Conservation (phyloP, 1,284 basidiomycete species). For the Apiotrichum montevideense region DNA sequence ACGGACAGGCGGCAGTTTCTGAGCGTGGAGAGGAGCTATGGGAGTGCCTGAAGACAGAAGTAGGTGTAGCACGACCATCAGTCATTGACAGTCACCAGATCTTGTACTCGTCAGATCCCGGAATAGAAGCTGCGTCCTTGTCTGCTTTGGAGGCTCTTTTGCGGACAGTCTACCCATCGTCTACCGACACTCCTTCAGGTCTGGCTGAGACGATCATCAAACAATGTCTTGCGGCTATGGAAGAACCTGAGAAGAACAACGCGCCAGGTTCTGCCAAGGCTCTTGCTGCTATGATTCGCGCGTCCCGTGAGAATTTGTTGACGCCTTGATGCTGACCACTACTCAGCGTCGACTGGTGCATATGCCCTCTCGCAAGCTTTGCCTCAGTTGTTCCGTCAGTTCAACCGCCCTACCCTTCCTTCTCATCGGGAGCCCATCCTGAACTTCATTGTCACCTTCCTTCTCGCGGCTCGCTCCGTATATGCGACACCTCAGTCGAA, state of each 20-base stretch:
- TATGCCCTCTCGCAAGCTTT: slow-evolving; percentile 63
- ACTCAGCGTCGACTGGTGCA: slow-evolving; percentile 61
- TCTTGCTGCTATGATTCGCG: slow-evolving; percentile 65
- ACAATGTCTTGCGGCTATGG: slow-evolving; percentile 70
- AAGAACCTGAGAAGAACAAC: slow-evolving; percentile 85
- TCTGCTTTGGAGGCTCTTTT: slow-evolving; percentile 65
- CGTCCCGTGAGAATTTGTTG: slow-evolving; percentile 55
- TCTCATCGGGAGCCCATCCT: slow-evolving; percentile 68
- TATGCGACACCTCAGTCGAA: slow-evolving; percentile 27
- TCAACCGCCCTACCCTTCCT: slow-evolving; percentile 68
- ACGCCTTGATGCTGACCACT: too few relatives aligned
- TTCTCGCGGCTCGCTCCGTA: slow-evolving; percentile 40
- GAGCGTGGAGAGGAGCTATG: slow-evolving; percentile 69
- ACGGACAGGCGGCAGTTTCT: slow-evolving; percentile 60
- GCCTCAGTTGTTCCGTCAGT: slow-evolving; percentile 68
- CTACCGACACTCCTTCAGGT: slow-evolving; percentile 47
- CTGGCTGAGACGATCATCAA: slow-evolving; percentile 68
- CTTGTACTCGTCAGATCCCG: slow-evolving; percentile 75
- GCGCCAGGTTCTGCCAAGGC: slow-evolving; percentile 77
- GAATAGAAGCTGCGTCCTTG: slow-evolving; percentile 67
- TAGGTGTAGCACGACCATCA: slow-evolving; percentile 32
- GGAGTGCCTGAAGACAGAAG: slow-evolving; percentile 83
- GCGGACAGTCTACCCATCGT: slow-evolving; percentile 58
- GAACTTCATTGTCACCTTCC: slow-evolving; percentile 51
- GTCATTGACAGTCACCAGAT: slow-evolving; percentile 53